These are phyloP conservation scores for Cladophialophora yegresii DNA, from an alignment of 2,329 filamentous ascomycete genomes.

Conservation along the genomic window DNA sequence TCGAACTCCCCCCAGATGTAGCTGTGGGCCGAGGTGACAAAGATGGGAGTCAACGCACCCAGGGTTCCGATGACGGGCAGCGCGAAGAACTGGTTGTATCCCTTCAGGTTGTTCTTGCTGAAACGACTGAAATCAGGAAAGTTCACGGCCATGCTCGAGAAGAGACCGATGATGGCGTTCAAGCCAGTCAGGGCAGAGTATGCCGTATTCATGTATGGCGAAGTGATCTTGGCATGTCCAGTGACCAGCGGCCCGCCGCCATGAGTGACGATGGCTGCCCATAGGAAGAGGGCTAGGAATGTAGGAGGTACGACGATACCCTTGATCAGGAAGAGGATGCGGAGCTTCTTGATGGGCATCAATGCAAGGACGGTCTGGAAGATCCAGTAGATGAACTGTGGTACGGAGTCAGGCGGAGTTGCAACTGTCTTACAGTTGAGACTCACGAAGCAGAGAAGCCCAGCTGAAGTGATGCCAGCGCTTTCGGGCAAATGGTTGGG, in stretches of 20 bases:
- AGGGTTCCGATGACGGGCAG: conserved; percentile 53
- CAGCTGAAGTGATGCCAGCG: conserved; percentile 43
- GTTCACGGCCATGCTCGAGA: conserved; percentile 55
- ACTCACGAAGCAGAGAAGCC: conserved; percentile 52
- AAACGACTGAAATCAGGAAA: conserved; percentile 52
- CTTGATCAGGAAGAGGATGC: conserved; percentile 50
- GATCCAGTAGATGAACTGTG: conserved; percentile 54
- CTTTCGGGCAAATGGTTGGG: conserved; percentile 43
- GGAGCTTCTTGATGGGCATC: conserved; percentile 50
- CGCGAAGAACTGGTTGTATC: conserved; percentile 51
- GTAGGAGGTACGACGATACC: conserved; percentile 49
- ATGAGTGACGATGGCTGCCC: conserved; percentile 48
- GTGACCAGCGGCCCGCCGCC: conserved; percentile 48
- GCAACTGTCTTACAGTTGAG: conserved; percentile 21
- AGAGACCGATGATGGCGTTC: conserved; percentile 54
- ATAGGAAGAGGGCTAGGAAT: conserved; percentile 49
- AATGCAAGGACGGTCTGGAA: conserved; percentile 49
- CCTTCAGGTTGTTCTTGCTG: conserved; percentile 46
- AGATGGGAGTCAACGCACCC: conserved; percentile 52
- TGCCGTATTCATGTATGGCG: conserved; percentile 48
- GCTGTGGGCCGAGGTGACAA: conserved; percentile 51
- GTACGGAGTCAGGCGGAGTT: background rate
- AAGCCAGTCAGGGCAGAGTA: conserved; percentile 50
- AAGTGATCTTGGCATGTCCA: conserved; percentile 42
- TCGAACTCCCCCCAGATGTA: conserved; percentile 50